Evolutionary conservation across 2,329 filamentous ascomycete species (phyloP).

Genomic region (Pseudopithomyces maydicus): DNA sequence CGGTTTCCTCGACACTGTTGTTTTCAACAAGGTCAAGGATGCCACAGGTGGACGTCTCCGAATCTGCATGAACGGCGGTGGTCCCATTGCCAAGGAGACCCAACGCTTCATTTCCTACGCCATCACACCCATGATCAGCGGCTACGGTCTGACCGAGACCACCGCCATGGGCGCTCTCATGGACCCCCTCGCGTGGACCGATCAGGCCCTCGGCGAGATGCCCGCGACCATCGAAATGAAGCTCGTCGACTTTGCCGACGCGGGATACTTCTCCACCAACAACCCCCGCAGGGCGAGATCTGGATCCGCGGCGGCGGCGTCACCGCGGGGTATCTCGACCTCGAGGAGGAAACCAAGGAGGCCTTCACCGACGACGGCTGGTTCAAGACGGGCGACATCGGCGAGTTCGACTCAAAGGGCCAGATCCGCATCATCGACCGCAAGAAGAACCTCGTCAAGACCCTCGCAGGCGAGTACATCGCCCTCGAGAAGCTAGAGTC

Average conservation of each 20-base stretch:
- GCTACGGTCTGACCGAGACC: constrained; percentile 95
- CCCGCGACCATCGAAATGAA: constrained; percentile 83
- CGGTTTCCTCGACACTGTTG: constrained; percentile 74
- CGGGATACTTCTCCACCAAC: constrained; percentile 79
- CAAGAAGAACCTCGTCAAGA: constrained; percentile 98
- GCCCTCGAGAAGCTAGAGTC: constrained; percentile 94
- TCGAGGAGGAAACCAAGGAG: constrained; percentile 81
- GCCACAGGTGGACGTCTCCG: constrained; percentile 87
- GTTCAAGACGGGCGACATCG: constrained; percentile 98
- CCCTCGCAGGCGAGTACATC: constrained; percentile 93
- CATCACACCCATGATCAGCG: constrained; percentile 90
- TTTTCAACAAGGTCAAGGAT: constrained; percentile 91
- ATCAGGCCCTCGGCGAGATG: constrained; percentile 76
- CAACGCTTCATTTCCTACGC: constrained; percentile 90
- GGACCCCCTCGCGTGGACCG: constrained; percentile 83
- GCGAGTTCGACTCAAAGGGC: constrained; percentile 80
- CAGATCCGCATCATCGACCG: constrained; percentile 89
- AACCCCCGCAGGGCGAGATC: constrained; percentile 90
- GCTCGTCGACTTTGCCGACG: constrained; percentile 85
- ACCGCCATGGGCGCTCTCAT: constrained; percentile 81
- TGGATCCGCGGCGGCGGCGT: constrained; percentile 82
- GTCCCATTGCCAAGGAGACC: constrained; percentile 85
- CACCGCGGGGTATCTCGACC: constrained; percentile 78
- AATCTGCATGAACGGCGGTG: constrained; percentile 92
- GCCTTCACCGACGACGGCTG: constrained; percentile 83